Evolutionary conservation across 1,139 yeast species (phyloP).

Genomic region (Suzukiozyma palmioleophila): DNA sequence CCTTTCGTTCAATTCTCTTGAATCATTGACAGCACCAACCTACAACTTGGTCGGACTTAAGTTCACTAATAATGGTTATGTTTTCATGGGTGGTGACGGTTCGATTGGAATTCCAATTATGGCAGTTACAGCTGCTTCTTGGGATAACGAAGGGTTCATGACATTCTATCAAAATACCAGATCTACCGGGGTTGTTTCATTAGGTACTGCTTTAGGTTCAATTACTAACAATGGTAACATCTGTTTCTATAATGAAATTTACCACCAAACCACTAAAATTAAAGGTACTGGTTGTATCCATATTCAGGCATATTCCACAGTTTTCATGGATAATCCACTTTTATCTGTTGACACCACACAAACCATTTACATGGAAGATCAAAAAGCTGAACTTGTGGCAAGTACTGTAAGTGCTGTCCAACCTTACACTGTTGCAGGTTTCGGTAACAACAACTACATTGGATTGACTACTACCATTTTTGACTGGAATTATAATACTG

Average conservation of each 20-base stretch:
- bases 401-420: constrained; percentile 10
- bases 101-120: constrained; percentile 16
- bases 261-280: constrained; percentile 17
- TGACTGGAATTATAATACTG: constrained; percentile 2
- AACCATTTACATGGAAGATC: constrained; percentile 12
- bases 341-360: constrained; percentile 11
- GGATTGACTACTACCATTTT: constrained; percentile 17
- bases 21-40: constrained; percentile 11
- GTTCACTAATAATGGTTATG: constrained; percentile 28
- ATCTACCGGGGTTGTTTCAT: constrained; percentile 15
- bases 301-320: constrained; percentile 16
- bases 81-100: constrained; percentile 25
- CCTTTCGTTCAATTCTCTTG: constrained; percentile 9
- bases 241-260: constrained; percentile 20
- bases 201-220: constrained; percentile 18
- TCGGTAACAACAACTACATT: constrained; percentile 25
- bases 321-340: constrained; percentile 12
- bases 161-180: constrained; percentile 19
- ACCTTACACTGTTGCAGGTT: constrained; percentile 24
- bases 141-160: constrained; percentile 25
- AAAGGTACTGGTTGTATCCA: constrained; percentile 25
- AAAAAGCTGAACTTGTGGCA: constrained; percentile 12
- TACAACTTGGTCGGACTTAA: constrained; percentile 8
- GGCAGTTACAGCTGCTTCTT: constrained; percentile 17
- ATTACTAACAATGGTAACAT: constrained; percentile 22